Evolutionary conservation across 2,329 filamentous ascomycete genomes (phyloP).

Genomic region (Aureobasidium sp.): DNA sequence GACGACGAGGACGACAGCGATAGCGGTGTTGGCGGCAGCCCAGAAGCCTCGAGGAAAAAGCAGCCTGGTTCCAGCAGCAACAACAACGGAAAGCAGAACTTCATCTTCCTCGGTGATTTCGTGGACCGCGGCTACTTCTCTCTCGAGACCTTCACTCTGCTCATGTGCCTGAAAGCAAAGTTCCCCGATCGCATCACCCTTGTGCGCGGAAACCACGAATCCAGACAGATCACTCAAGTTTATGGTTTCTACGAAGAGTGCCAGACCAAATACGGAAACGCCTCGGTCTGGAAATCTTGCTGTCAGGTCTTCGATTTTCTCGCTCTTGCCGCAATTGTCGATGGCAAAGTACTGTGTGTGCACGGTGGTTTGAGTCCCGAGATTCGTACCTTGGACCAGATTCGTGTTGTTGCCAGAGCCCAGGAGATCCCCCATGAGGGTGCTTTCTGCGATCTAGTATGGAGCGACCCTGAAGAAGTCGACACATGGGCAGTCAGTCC

Average conservation of each 20-base stretch:
- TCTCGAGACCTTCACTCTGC: constrained; percentile 61
- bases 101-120: constrained; percentile 65
- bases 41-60: constrained; percentile 27
- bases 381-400: constrained; percentile 92
- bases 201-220: constrained; percentile 97
- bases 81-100: constrained; percentile 56
- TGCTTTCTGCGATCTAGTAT: constrained; percentile 94
- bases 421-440: constrained; percentile 98
- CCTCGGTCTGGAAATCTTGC: constrained; percentile 99
- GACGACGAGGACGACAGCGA: constrained; percentile 41
- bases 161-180: constrained; percentile 67
- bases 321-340: constrained; percentile 90
- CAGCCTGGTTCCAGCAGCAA: constrained; percentile 25
- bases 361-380: constrained; percentile 95
- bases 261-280: constrained; percentile 96
- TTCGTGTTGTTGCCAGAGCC: constrained; percentile 87
- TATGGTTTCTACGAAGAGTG: constrained; percentile 99
- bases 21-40: constrained; percentile 32
- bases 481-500: constrained; percentile 61
- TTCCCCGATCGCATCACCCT: constrained; percentile 89
- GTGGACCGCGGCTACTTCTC: constrained; percentile 68
- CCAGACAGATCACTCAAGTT: constrained; percentile 96
- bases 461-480: constrained; percentile 96
- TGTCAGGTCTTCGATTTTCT: constrained; percentile 99
- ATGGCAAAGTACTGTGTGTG: constrained; percentile 98